Percentiles rank a stretch among this genome's conserved stretches.
phyloP scores from a whole-genome alignment of 768 basidiomycete genomes.

The Neoboletus magnificus region DNA sequence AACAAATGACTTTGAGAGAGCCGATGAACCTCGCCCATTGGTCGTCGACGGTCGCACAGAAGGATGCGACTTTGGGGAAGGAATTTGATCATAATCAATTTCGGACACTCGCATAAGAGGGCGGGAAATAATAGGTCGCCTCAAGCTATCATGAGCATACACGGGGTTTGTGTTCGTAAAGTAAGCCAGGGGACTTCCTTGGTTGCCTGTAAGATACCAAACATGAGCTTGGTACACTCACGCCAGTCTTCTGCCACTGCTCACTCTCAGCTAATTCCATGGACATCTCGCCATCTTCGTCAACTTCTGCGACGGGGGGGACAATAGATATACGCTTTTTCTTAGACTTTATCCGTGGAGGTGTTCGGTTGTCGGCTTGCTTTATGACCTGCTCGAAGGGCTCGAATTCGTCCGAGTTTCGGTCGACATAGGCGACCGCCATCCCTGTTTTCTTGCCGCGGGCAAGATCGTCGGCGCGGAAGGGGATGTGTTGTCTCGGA shows the following conservation, averaged over 20 bases:
- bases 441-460: slow-evolving; percentile 82
- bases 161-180: slow-evolving; percentile 35
- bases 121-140: slow-evolving; percentile 41
- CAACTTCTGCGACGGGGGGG: slow-evolving; percentile 38
- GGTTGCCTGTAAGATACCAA: slow-evolving; percentile 20
- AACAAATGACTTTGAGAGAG: slow-evolving; percentile 29
- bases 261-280: slow-evolving; percentile 77
- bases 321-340: slow-evolving; percentile 45
- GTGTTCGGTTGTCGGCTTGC: slow-evolving; percentile 65
- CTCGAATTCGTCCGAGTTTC: slow-evolving; percentile 79
- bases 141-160: slow-evolving; percentile 36
- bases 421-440: slow-evolving; percentile 62
- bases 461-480: slow-evolving; percentile 70
- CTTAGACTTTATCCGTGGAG: slow-evolving; percentile 50
- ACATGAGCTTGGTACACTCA: slow-evolving; percentile 2
- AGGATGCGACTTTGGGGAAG: slow-evolving; percentile 48
- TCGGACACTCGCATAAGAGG: slow-evolving; percentile 50
- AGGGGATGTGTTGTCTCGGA: slow-evolving; percentile 70
- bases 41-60: slow-evolving; percentile 31
- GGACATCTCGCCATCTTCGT: slow-evolving; percentile 65
- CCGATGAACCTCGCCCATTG: slow-evolving; percentile 36
- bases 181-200: slow-evolving; percentile 34
- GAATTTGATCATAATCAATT: slow-evolving; percentile 60
- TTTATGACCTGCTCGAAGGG: slow-evolving; percentile 72
- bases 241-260: slow-evolving; percentile 21